Evolutionary conservation across 1,139 yeast species (phyloP).

Genomic region (Hansenula lynferdii): DNA sequence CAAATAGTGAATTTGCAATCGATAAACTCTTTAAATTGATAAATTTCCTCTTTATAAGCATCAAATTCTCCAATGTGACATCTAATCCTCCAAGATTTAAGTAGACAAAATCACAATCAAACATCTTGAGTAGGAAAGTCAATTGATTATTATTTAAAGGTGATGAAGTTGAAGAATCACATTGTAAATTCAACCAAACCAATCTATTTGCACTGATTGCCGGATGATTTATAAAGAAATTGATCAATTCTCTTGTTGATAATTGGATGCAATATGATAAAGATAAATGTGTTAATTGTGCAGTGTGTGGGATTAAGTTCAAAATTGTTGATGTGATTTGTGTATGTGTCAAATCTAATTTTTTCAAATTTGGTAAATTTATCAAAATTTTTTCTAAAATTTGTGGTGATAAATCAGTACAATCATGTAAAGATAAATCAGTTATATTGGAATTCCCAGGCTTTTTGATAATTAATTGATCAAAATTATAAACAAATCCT

Average conservation of each 20-base stretch:
- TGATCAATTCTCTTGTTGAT: conserved; percentile 68
- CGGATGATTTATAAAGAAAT: conserved; percentile 70
- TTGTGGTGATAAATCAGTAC: conserved; percentile 66
- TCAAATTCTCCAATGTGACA: conserved; percentile 46
- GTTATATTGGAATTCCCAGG: conserved; percentile 30
- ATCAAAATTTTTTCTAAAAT: conserved; percentile 55
- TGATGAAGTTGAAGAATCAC: conserved; percentile 63
- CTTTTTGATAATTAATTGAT: conserved; percentile 28
- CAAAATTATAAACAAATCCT: conserved; percentile 60
- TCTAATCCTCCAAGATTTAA: conserved; percentile 78
- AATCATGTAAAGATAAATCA: conserved; percentile 80
- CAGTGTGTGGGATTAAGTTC: conserved; percentile 43
- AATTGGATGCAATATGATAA: conserved; percentile 74
- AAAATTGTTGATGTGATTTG: conserved; percentile 42
- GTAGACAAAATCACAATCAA: conserved; percentile 37
- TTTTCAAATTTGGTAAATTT: conserved; percentile 50
- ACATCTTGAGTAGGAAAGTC: conserved; percentile 44
- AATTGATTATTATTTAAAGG: conserved; percentile 58
- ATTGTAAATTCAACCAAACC: conserved; percentile 74
- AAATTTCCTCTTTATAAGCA: conserved; percentile 50
- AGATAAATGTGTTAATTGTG: conserved; percentile 70
- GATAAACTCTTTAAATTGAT: conserved; percentile 55
- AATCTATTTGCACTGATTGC: conserved; percentile 48
- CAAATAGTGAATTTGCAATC: conserved; percentile 52
- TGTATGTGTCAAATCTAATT: conserved; percentile 81